A percentile compares a stretch with the other conserved stretches of the same genome.
phyloP scores from a whole-genome alignment of 2,329 filamentous ascomycete species.

The Tolypocladium guangdongense region DNA sequence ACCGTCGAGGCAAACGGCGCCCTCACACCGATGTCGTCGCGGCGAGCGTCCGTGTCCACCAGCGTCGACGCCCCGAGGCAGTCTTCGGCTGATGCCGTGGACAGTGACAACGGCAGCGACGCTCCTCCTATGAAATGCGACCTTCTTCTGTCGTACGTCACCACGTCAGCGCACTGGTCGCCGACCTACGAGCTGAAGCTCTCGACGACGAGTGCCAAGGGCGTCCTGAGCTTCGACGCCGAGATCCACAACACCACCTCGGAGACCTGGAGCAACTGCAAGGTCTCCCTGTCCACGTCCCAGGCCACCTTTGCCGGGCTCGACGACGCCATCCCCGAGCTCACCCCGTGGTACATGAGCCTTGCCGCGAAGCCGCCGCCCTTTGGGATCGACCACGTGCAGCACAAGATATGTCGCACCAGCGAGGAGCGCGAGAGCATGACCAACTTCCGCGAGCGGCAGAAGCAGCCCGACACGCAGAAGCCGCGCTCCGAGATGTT shows the following conservation, averaged over 20 bases:
- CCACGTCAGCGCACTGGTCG: constrained; percentile 44
- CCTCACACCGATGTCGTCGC: constrained; percentile 32
- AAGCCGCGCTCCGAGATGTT: constrained; percentile 4
- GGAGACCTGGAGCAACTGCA: constrained; percentile 52
- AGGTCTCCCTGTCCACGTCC: constrained; percentile 51
- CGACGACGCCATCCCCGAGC: constrained; percentile 40
- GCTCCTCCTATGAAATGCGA: constrained; percentile 20
- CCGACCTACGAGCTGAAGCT: constrained; percentile 53
- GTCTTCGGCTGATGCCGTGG: constrained; percentile 3
- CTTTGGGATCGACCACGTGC: constrained; percentile 8
- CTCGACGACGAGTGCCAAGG: constrained; percentile 42
- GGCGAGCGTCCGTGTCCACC: constrained; percentile 39
- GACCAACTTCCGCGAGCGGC: constrained; percentile 15
- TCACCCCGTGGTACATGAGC: constrained; percentile 46
- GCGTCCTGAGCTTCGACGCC: constrained; percentile 48
- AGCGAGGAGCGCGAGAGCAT: constrained; percentile 25
- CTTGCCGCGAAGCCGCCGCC: constrained; percentile 20
- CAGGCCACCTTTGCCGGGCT: constrained; percentile 47
- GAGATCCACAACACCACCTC: constrained; percentile 51
- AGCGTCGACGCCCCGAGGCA: constrained; percentile 35
- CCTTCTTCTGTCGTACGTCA: constrained; percentile 48
- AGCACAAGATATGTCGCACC: constrained; percentile 22
- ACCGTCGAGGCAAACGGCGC: constrained; percentile 31
- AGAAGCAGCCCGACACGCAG: constrained; percentile 6
- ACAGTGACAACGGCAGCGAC: constrained; percentile 4